phyloP scores from a whole-genome alignment of 1,284 basidiomycete species.

The Grifola frondosa region DNA sequence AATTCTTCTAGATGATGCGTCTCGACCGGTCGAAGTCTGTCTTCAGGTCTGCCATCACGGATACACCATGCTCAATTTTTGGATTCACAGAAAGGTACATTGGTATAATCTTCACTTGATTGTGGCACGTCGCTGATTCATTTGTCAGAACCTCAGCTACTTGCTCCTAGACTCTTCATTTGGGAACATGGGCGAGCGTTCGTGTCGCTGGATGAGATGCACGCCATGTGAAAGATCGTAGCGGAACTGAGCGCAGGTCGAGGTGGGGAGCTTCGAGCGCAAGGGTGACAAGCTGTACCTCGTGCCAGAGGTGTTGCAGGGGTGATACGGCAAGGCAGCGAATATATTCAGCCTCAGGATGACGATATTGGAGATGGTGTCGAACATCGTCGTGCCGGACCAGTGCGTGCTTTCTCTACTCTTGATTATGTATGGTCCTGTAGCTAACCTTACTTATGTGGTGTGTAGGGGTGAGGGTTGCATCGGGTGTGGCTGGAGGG shows the following conservation, averaged over 20 bases:
- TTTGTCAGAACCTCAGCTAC: too few relatives aligned
- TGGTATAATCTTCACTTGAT: too few relatives aligned
- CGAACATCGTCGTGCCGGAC: constrained; percentile 94
- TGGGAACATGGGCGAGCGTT: constrained; percentile 87
- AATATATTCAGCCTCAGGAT: constrained; percentile 97
- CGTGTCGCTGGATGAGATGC: constrained; percentile 84
- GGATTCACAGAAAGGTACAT: too few relatives aligned
- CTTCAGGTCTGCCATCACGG: too few relatives aligned
- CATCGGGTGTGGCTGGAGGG: constrained; percentile 77
- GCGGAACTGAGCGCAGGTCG: constrained; percentile 87
- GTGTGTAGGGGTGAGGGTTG: constrained; percentile 78
- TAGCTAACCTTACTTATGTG: constrained; percentile 8
- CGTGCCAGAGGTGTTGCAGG: constrained; percentile 94
- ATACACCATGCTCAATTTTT: too few relatives aligned
- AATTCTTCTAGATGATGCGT: not conserved
- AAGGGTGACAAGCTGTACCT: constrained; percentile 98
- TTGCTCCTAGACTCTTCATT: too few relatives aligned
- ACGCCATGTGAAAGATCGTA: constrained; percentile 96
- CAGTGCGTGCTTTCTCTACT: constrained; percentile 67
- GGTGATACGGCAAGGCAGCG: constrained; percentile 86
- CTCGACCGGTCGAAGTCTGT: too few relatives aligned
- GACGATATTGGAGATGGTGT: constrained; percentile 90
- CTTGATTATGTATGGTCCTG: not conserved
- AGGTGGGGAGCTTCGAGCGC: constrained; percentile 73
- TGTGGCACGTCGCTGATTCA: too few relatives aligned